These are phyloP conservation scores for Dioscorea dumetorum DNA, from an alignment of 106 monocot genomes.

Conservation along the genomic window DNA sequence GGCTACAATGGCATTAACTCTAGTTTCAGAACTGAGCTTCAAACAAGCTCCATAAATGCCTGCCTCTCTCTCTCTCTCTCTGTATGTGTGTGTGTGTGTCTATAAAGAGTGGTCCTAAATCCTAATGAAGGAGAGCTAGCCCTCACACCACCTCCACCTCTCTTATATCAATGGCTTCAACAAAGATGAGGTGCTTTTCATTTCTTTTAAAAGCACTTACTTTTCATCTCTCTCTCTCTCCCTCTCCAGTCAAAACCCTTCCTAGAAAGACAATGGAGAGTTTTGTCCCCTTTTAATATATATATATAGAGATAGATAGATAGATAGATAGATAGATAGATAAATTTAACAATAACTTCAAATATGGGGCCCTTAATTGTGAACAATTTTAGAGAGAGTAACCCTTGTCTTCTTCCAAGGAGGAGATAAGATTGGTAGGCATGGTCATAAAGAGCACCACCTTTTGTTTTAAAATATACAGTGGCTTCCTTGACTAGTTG, in stretches of 20 bases:
- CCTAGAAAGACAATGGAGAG: neutral
- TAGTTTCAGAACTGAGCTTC: slow-evolving; percentile 9
- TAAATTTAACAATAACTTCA: too few relatives aligned
- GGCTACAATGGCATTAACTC: slow-evolving; percentile 21
- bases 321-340: too few relatives aligned
- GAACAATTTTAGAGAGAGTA: too few relatives aligned
- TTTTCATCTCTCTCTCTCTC: neutral
- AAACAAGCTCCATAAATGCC: neutral
- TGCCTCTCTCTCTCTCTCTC: neutral
- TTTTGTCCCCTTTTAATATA: too few relatives aligned
- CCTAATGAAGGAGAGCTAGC: neutral
- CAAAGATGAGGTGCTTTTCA: neutral
- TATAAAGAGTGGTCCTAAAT: neutral
- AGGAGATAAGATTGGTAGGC: too few relatives aligned
- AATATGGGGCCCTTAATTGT: too few relatives aligned
- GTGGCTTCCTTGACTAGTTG: too few relatives aligned
- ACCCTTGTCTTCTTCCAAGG: too few relatives aligned
- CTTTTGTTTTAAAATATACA: too few relatives aligned
- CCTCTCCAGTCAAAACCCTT: neutral
- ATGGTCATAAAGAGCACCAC: too few relatives aligned
- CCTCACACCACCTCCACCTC: neutral
- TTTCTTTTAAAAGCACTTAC: neutral
- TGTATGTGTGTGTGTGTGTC: too few relatives aligned
- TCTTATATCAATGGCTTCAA: neutral
- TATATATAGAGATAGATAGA: too few relatives aligned